Base-by-base conservation (phyloP, 495 filamentous ascomycete genomes). In the Trichoderma virens region DNA sequence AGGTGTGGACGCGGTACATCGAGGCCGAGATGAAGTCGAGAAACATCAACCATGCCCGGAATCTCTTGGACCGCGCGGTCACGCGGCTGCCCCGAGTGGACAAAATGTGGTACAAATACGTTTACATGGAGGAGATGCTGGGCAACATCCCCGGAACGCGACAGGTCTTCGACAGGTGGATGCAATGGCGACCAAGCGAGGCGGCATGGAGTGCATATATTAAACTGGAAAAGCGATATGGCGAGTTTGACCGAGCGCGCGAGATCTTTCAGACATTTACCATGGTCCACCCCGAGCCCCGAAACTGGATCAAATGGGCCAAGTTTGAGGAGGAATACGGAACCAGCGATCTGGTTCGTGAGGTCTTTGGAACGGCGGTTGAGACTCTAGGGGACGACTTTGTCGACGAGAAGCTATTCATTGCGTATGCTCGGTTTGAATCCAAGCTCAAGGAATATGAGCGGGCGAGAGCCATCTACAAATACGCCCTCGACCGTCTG, bases 301-400 rank as follows among this genome's bases (percentile, higher is more conserved):
- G 87, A 73, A 98, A 97, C 67, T 98, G 95, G 95, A 92, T 98
- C 73, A 98, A 97, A 74, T 98, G 94, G 94, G 88, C 94, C 67
- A 86, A 91, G 47, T 98, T 97, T 69, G 94, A 98, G 72, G 94
- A 97, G 75, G 95, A 98, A 70, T 89, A 85, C 69, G 94, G 94
- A 5, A 95, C 92, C 0, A 90, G 86, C 70, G 94, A 96, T 70
- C 71, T 93, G 69, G 94, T 98, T 6, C 84, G 94, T 45, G 93
- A 98, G 66, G 94, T 98, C 8, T 97, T 92, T 72, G 92, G 92
- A 7, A 80, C 82, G 65, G 95, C 94, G 14, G 87, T 97, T 38
- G 93, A 97, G 69, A 89, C 90, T 3, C 76, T 98, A 25, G 94
- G 94, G 1, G 93, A 98, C 65, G 90, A 97, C 60, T 97, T 96